Base-by-base conservation (phyloP, 352 stramenopile genomes). In the Aphanomyces euteiches region DNA sequence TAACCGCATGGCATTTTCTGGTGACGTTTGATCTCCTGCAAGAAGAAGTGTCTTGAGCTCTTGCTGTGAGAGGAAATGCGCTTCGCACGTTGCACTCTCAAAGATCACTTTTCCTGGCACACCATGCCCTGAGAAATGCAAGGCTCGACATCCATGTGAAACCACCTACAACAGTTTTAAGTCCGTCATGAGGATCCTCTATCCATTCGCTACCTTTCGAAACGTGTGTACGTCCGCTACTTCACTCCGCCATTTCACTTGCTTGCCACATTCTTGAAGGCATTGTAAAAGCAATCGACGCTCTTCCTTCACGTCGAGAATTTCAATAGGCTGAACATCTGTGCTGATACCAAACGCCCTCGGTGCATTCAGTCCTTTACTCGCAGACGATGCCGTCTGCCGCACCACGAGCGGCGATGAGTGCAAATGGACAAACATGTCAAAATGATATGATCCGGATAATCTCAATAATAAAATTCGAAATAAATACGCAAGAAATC, bases 301-400 rank as follows among this genome's bases (percentile, higher is more conserved):
- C 78, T 93, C 85, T 48, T 87, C 75, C 56, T 88, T 85, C 37
- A 93, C 85, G 75, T 90, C 85, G 75, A 93, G 89, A 74, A 93
- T 89, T 75, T 92, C 85, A n/a, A 93, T 85, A 41, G 85, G 79
- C 67, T 92, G 84, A 47, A 93, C 75, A 0, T 82, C 83, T 50
- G 58, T 78, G 74, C 69, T 77, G 21, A 60, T 66, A 50, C 66
- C 47, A 7, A 19, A 40, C 37, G 34, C 61, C 47, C 41, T 43
- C 72, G 4, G 73, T 74, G 38, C 78, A 84, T 40, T 90, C 76
- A 54, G 75, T 88, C 73, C 79, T 77, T 84, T 83, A 88, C 68
- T 90, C 81, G 71, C 78, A 78, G 54, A 78, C 77, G 58, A 70
- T 28, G 28, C 15, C 79, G 67, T 77, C 79, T 15, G 81, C 15